These are phyloP conservation scores for Claviceps monticola DNA, from an alignment of 2,329 filamentous ascomycete genomes.

Conservation along the genomic window DNA sequence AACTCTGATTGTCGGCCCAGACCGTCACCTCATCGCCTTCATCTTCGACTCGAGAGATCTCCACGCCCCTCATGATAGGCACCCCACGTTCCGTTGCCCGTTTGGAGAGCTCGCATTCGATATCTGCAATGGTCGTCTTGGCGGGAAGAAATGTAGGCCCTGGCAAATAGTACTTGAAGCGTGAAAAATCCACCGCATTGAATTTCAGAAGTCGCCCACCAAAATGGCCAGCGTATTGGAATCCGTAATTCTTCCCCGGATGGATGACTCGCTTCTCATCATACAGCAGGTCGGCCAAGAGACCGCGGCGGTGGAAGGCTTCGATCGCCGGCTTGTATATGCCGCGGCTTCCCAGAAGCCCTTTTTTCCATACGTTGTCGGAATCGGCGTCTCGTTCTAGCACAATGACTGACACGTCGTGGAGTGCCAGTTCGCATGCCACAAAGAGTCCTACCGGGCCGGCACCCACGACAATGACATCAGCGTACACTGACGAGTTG, in stretches of 20 bases:
- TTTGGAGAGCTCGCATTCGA: neutral
- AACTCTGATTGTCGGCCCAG: conserved; percentile 5
- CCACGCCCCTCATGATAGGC: neutral
- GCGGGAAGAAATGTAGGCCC: neutral
- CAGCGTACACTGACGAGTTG: conserved; percentile 4
- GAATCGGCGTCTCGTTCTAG: conserved; percentile 15
- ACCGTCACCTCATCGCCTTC: neutral
- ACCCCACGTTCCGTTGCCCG: neutral
- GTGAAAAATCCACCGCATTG: conserved; percentile 14
- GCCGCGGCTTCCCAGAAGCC: conserved; percentile 16
- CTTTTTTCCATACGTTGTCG: conserved; percentile 14
- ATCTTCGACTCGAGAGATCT: neutral
- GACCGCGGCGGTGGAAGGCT: conserved; percentile 23
- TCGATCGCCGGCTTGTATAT: conserved; percentile 13
- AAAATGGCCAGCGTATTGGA: conserved; percentile 20
- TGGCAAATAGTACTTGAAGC: conserved; percentile 17
- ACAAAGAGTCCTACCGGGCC: conserved; percentile 23
- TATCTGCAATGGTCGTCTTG: neutral
- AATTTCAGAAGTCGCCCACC: conserved; percentile 17
- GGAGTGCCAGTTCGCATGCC: conserved; percentile 22
- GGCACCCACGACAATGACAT: conserved; percentile 22
- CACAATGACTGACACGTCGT: conserved; percentile 20
- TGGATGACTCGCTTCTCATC: conserved; percentile 2
- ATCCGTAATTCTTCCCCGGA: conserved; percentile 8
- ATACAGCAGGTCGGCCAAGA: conserved; percentile 17